phyloP scores from a whole-genome alignment of 768 basidiomycete species.

The Imleria badia region DNA sequence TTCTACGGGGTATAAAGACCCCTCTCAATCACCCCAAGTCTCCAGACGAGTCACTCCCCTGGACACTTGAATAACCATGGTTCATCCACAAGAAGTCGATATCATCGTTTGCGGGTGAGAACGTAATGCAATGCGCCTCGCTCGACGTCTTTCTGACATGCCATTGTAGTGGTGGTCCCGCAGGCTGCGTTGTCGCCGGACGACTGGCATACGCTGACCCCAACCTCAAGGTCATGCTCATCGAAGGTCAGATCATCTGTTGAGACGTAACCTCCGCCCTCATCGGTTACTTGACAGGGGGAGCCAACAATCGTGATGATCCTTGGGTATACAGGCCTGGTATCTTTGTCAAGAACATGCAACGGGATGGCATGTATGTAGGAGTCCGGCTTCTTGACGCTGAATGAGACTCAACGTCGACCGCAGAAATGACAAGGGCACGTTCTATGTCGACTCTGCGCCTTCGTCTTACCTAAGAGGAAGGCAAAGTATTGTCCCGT shows the following conservation, averaged over 20 bases:
- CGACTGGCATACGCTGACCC: constrained; percentile 71
- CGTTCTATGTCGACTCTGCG: constrained; percentile 65
- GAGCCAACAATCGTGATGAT: constrained; percentile 70
- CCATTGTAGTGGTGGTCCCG: constrained; percentile 53
- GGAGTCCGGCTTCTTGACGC: neutral
- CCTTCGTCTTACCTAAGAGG: constrained; percentile 59
- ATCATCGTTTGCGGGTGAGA: constrained; percentile 60
- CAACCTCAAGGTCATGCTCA: constrained; percentile 71
- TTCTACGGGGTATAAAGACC: constrained; percentile 12
- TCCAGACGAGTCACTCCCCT: neutral
- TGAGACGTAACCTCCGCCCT: neutral
- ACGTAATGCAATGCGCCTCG: neutral
- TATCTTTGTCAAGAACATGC: constrained; percentile 72
- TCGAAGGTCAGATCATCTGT: constrained; percentile 49
- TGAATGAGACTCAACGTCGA: neutral
- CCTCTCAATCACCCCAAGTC: neutral
- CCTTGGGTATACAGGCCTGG: constrained; percentile 75
- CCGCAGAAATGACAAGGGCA: constrained; percentile 72
- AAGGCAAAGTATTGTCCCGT: constrained; percentile 68
- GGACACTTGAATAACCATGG: constrained; percentile 27
- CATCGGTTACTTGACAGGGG: constrained; percentile 37
- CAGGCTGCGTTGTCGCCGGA: constrained; percentile 67
- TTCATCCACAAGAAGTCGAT: constrained; percentile 70
- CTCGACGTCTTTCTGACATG: constrained; percentile 6
- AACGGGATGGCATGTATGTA: constrained; percentile 62